Evolutionary conservation across 192 early-diverging fungal species (phyloP).

Genomic region (Powellomyces hirtus): DNA sequence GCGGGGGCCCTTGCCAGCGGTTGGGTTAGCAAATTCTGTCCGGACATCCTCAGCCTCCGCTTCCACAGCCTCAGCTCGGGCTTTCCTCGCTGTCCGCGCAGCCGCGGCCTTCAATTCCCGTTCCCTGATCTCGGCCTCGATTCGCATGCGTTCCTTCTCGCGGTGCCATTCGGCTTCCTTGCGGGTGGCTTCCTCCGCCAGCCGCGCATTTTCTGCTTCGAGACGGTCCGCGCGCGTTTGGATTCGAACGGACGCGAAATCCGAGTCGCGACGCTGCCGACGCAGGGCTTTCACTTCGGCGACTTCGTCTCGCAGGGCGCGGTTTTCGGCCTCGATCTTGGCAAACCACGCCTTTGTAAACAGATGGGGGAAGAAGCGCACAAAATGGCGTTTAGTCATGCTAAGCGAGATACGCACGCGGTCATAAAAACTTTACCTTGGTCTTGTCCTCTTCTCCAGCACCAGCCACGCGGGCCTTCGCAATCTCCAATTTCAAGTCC

Average conservation of each 20-base stretch:
- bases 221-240: not conserved
- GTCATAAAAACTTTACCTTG: not conserved
- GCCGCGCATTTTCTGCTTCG: conserved; percentile 5
- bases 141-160: not conserved
- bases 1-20: not conserved
- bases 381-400: not conserved
- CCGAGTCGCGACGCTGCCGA: conserved; percentile 8
- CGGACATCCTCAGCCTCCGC: not conserved
- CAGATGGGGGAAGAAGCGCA: not conserved
- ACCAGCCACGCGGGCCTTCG: not conserved
- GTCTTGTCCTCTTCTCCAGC: conserved; percentile 13
- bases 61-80: not conserved
- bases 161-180: conserved; percentile 13
- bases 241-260: conserved; percentile 6
- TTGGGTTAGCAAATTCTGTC: not conserved
- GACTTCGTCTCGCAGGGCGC: conserved; percentile 8
- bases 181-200: not conserved
- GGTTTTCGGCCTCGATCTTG: conserved; percentile 13
- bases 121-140: not conserved
- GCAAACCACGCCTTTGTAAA: conserved; percentile 1
- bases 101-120: not conserved
- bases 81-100: not conserved
- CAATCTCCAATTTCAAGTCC: conserved; percentile 12
- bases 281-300: conserved; percentile 11
- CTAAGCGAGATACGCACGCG: not conserved